Conservation (phyloP, 805 yeast species). For the Myxozyma neotropica region DNA sequence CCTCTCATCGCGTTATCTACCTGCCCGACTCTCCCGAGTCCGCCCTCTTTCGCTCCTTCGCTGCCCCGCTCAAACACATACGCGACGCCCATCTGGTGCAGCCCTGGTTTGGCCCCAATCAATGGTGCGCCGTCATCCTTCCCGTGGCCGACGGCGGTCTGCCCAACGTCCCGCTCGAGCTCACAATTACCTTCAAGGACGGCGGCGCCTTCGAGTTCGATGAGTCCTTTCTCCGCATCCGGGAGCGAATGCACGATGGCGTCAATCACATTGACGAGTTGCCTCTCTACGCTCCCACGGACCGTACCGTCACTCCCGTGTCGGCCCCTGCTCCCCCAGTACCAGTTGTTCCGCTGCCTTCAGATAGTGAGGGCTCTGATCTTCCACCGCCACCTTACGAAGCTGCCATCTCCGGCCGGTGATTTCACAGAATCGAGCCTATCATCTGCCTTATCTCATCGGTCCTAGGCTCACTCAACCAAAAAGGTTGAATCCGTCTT, state of each 20-base stretch:
- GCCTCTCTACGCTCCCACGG: constrained; percentile 27
- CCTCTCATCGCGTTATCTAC: constrained; percentile 36
- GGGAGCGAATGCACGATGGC: constrained; percentile 36
- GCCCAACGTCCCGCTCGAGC: constrained; percentile 26
- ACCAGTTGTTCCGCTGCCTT: neutral
- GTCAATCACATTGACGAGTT: constrained; percentile 36
- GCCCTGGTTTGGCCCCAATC: constrained; percentile 39
- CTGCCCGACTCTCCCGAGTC: constrained; percentile 25
- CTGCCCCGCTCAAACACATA: constrained; percentile 31
- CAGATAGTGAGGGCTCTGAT: neutral
- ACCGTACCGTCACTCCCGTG: neutral
- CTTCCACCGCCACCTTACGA: constrained; percentile 8
- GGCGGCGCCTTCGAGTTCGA: constrained; percentile 39
- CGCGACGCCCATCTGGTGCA: constrained; percentile 36
- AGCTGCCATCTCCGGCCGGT: neutral
- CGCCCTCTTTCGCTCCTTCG: constrained; percentile 29
- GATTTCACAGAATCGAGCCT: neutral
- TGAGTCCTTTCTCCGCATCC: constrained; percentile 30
- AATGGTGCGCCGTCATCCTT: constrained; percentile 31
- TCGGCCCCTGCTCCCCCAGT: neutral
- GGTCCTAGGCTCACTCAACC: no score
- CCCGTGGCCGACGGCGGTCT: constrained; percentile 38
- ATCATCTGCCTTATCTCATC: no score
- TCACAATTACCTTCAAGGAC: constrained; percentile 36
- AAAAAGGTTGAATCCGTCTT: no score